phyloP scores from a whole-genome alignment of 352 stramenopile genomes.

The Phytophthora ohioensis region DNA sequence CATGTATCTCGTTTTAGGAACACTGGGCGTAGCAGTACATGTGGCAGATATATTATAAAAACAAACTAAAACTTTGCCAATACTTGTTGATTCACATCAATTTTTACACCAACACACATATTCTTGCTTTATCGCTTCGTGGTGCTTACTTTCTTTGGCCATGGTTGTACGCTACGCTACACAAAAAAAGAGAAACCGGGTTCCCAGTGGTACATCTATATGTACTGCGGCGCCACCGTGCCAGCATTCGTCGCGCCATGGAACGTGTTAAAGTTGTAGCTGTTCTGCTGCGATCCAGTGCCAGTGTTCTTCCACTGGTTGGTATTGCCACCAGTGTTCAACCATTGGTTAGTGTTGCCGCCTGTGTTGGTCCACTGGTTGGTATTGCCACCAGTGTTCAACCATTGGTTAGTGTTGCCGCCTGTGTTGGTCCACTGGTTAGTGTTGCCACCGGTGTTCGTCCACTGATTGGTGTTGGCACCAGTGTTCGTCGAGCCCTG shows the following conservation, averaged over 20 bases:
- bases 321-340: neutral
- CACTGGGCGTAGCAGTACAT: too few species aligned
- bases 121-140: conserved; percentile 8
- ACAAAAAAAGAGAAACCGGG: neutral
- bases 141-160: conserved; percentile 4
- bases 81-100: too few species aligned
- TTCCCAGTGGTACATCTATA: neutral
- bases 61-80: too few species aligned
- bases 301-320: conserved; percentile 7
- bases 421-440: conserved; percentile 2
- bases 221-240: conserved; percentile 23
- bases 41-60: too few species aligned
- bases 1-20: too few species aligned
- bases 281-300: conserved; percentile 3
- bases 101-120: conserved; percentile 3
- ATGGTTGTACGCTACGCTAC: conserved; percentile 8
- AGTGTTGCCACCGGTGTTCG: neutral
- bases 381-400: neutral
- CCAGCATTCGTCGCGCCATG: conserved; percentile 19
- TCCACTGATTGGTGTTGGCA: neutral
- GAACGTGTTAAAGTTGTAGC: conserved; percentile 24
- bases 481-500: conserved; percentile 1
- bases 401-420: too few species aligned
- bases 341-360: conserved; percentile 1
- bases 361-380: conserved; percentile 5